phyloP scores from a whole-genome alignment of 768 basidiomycete genomes.

The Leucogyrophana mollusca region DNA sequence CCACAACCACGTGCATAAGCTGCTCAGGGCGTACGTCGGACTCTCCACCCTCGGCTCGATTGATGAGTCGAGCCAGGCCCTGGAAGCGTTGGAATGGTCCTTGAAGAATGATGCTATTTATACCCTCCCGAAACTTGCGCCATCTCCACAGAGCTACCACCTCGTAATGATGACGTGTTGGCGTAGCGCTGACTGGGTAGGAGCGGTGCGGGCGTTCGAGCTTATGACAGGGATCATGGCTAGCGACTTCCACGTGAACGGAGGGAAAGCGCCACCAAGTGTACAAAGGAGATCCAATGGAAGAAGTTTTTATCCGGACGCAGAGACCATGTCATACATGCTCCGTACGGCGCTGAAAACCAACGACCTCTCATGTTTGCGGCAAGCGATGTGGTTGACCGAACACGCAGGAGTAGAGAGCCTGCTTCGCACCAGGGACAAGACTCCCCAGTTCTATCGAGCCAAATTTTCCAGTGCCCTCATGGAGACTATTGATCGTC shows the following conservation, averaged over 20 bases:
- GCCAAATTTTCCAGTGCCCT: conserved; percentile 50
- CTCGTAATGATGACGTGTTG: conserved; percentile 65
- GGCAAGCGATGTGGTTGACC: conserved; percentile 62
- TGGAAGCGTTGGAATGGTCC: conserved; percentile 70
- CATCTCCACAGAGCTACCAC: conserved; percentile 46
- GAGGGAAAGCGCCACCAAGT: conserved; percentile 39
- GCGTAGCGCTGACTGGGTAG: conserved; percentile 61
- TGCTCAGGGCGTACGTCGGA: conserved; percentile 50
- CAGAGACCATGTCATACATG: conserved; percentile 55
- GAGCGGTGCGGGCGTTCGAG: conserved; percentile 57
- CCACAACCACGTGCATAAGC: conserved; percentile 56
- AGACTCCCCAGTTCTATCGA: conserved; percentile 35
- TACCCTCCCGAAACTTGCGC: conserved; percentile 41
- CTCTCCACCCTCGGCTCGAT: conserved; percentile 40
- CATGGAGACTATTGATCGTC: conserved; percentile 36
- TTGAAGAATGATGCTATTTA: conserved; percentile 49
- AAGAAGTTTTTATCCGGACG: conserved; percentile 45
- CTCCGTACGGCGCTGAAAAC: conserved; percentile 57
- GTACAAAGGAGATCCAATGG: conserved; percentile 42
- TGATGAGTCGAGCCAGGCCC: conserved; percentile 43
- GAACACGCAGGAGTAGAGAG: conserved; percentile 41
- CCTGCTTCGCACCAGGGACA: conserved; percentile 26
- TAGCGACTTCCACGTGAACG: conserved; percentile 47
- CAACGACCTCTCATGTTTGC: conserved; percentile 47
- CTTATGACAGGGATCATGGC: conserved; percentile 69